Conservation (phyloP, 2,329 filamentous ascomycete species). For the Septoria petroselini region DNA sequence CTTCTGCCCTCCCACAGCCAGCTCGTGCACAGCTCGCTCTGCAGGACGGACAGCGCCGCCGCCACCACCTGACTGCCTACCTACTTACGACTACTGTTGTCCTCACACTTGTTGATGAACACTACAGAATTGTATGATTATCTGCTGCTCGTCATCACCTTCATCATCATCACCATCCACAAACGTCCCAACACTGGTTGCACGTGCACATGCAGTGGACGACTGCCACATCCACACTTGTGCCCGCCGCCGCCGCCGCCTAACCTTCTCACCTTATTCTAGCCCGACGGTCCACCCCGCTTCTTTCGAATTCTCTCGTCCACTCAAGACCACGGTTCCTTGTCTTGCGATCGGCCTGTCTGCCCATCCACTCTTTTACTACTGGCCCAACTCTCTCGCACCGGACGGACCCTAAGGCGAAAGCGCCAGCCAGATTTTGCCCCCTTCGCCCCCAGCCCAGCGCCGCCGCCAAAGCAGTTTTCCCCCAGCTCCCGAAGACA, state of each 20-base stretch:
- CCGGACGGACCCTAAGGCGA: slow-evolving; percentile 11
- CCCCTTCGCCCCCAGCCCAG: slow-evolving; percentile 6
- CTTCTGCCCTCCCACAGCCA: not conserved
- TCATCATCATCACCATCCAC: no score
- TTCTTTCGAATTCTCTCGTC: slow-evolving; percentile 16
- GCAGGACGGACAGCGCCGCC: slow-evolving; percentile 9
- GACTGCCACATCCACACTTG: not conserved
- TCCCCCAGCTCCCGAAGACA: slow-evolving; percentile 6
- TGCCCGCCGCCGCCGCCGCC: not conserved
- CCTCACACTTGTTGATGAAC: no score
- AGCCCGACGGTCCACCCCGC: slow-evolving; percentile 11
- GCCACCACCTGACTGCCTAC: slow-evolving; percentile 5
- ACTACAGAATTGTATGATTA: no score
- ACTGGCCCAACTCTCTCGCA: slow-evolving; percentile 9
- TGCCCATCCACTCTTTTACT: slow-evolving; percentile 18
- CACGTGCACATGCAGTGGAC: no score
- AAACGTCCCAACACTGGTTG: no score
- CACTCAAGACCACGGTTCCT: slow-evolving; percentile 18
- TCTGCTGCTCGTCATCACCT: no score
- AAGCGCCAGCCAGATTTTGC: slow-evolving; percentile 11
- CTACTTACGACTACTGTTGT: no score
- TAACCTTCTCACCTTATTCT: slow-evolving; percentile 8
- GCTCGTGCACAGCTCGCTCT: slow-evolving; percentile 12
- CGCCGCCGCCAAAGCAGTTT: no score
- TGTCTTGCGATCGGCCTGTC: slow-evolving; percentile 17